Conservation (phyloP, 257 asterid genomes). For the Verbascum thapsus region DNA sequence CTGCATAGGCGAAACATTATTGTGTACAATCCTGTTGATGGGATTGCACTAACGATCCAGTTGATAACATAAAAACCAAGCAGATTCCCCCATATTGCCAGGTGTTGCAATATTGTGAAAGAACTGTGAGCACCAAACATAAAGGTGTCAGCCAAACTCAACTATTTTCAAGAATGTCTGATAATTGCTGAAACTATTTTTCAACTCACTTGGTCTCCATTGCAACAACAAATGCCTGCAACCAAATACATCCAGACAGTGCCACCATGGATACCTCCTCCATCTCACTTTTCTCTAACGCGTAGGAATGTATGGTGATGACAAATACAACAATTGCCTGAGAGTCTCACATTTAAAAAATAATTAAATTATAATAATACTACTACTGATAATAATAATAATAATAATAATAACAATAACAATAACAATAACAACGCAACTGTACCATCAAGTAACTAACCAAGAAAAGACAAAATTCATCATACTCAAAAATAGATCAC, state of each 20-base stretch:
- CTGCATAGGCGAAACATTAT: conserved; percentile 91
- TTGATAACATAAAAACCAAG: conserved; percentile 84
- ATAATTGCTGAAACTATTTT: conserved; percentile 11
- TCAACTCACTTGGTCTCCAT: conserved; percentile 84
- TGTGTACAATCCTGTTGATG: conserved; percentile 81
- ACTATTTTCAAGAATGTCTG: conserved; percentile 11
- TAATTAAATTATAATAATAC: too few species aligned
- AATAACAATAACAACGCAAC: too few species aligned
- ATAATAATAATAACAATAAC: too few species aligned
- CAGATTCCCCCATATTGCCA: conserved; percentile 97
- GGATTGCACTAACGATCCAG: conserved; percentile 88
- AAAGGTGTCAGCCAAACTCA: conserved; percentile 16
- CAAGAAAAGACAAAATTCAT: conserved; percentile 23
- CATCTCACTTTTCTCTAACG: conserved; percentile 94
- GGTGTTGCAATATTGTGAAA: conserved; percentile 81
- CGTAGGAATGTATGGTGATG: conserved; percentile 83
- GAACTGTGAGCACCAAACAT: conserved; percentile 57
- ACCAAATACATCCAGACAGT: conserved; percentile 97
- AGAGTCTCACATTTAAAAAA: conserved; percentile 14
- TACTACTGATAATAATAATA: too few species aligned
- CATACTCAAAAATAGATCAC: neutral
- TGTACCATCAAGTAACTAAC: conserved; percentile 15
- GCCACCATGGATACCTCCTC: conserved; percentile 99
- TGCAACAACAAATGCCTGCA: conserved; percentile 96
- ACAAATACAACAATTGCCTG: conserved; percentile 98